phyloP scores from a whole-genome alignment of 768 basidiomycete species.

The Pleurotus ostreatus region DNA sequence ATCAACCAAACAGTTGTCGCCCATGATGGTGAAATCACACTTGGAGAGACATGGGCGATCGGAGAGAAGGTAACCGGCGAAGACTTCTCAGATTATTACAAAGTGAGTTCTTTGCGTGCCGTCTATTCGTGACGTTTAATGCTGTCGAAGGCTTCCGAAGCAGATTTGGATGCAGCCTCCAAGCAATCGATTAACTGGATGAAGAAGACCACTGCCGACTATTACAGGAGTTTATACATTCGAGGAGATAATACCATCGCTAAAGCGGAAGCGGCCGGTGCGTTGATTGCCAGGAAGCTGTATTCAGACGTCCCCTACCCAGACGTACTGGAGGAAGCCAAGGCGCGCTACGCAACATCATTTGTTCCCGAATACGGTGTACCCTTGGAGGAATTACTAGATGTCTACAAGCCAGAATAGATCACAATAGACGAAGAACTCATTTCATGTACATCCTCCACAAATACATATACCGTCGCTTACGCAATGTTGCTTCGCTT shows the following conservation, averaged over 20 bases:
- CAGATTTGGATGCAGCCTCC: background rate
- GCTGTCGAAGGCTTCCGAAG: background rate
- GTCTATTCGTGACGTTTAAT: background rate
- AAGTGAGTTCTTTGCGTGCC: background rate
- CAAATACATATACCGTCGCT: no score
- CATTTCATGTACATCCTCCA: no score
- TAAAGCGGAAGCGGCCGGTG: background rate
- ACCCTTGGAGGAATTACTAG: background rate
- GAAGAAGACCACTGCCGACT: background rate
- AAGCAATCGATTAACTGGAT: background rate
- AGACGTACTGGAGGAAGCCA: background rate
- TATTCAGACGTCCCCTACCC: background rate
- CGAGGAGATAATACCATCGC: conserved; percentile 1
- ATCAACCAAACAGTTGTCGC: background rate
- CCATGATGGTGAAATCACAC: background rate
- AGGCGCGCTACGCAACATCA: background rate
- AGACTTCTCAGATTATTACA: background rate
- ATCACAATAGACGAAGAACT: background rate
- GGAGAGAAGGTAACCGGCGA: background rate
- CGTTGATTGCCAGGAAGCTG: background rate
- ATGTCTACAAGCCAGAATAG: background rate
- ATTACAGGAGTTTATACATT: background rate
- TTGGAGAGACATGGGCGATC: background rate
- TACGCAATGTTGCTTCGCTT: no score
- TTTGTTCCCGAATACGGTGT: background rate